Conservation (phyloP, 2,329 filamentous ascomycete species). For the Amphichorda felina region DNA sequence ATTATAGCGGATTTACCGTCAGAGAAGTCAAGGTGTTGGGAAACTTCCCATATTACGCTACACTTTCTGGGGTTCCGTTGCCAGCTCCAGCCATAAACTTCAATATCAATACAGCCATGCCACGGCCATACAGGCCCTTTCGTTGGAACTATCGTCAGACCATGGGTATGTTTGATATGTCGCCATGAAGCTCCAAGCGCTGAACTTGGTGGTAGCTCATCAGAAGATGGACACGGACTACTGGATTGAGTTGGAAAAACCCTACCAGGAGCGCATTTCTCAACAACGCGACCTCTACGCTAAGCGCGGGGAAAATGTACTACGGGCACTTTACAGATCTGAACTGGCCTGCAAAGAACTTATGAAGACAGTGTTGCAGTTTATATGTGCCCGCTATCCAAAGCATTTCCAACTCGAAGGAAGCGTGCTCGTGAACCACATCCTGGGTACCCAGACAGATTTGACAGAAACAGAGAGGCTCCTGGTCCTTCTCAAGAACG, state of each 20-base stretch:
- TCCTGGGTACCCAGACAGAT: constrained; percentile 51
- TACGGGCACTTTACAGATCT: constrained; percentile 59
- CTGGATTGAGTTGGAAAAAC: constrained; percentile 80
- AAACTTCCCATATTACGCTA: constrained; percentile 68
- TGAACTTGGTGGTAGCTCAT: constrained; percentile 39
- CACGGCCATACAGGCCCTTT: constrained; percentile 71
- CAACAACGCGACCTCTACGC: constrained; percentile 56
- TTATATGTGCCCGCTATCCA: constrained; percentile 67
- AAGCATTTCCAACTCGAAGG: constrained; percentile 55
- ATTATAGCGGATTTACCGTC: constrained; percentile 58
- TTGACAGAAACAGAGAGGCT: constrained; percentile 54
- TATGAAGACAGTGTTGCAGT: constrained; percentile 79
- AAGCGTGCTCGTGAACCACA: constrained; percentile 45
- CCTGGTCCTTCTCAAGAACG: constrained; percentile 59
- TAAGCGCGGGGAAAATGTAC: constrained; percentile 50
- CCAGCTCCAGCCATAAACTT: constrained; percentile 54
- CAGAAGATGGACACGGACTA: constrained; percentile 70
- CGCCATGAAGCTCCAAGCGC: no score
- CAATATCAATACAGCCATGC: constrained; percentile 52
- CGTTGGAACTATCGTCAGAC: constrained; percentile 82
- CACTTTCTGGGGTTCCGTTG: constrained; percentile 61
- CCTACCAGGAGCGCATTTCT: constrained; percentile 54
- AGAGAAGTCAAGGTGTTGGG: constrained; percentile 59
- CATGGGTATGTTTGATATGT: constrained; percentile 55
- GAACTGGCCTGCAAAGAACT: constrained; percentile 74